Conservation (phyloP, 441 rosid genomes). For the Codiaeum variegatum region DNA sequence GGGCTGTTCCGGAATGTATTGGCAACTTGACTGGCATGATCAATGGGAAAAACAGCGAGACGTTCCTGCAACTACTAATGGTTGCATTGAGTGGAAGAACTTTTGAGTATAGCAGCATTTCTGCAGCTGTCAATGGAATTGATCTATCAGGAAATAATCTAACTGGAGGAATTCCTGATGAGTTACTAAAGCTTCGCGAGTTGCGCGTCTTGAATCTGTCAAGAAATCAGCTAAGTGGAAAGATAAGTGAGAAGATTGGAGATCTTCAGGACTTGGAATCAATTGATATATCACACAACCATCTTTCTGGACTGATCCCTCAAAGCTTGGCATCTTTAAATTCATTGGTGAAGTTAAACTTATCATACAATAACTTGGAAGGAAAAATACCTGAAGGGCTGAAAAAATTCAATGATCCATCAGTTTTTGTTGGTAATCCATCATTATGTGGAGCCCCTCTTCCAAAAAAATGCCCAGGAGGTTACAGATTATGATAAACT, state of each 20-base stretch:
- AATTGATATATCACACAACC: conserved; percentile 47
- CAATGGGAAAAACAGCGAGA: conserved; percentile 26
- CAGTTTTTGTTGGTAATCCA: conserved; percentile 40
- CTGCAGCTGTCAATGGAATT: conserved; percentile 29
- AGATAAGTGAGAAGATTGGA: conserved; percentile 33
- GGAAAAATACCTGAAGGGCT: conserved; percentile 40
- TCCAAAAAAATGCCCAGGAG: conserved; percentile 28
- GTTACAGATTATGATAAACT: background rate
- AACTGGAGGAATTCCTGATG: conserved; percentile 43
- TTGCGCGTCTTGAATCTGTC: conserved; percentile 45
- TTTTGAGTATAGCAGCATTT: conserved; percentile 15
- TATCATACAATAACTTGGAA: conserved; percentile 38
- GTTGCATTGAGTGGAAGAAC: conserved; percentile 40
- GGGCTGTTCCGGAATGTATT: conserved; percentile 48
- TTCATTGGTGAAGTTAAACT: conserved; percentile 29
- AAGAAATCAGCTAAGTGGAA: conserved; percentile 33
- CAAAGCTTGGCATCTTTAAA: conserved; percentile 29
- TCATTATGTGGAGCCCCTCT: conserved; percentile 38
- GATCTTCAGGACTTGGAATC: conserved; percentile 34
- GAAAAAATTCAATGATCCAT: conserved; percentile 33
- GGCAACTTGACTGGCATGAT: conserved; percentile 41
- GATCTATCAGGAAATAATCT: conserved; percentile 52
- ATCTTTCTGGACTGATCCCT: conserved; percentile 37
- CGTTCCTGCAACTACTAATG: conserved; percentile 32
- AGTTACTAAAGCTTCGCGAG: conserved; percentile 29